Base-by-base conservation (phyloP, 2,329 filamentous ascomycete species). In the Arachnomyces sp. region DNA sequence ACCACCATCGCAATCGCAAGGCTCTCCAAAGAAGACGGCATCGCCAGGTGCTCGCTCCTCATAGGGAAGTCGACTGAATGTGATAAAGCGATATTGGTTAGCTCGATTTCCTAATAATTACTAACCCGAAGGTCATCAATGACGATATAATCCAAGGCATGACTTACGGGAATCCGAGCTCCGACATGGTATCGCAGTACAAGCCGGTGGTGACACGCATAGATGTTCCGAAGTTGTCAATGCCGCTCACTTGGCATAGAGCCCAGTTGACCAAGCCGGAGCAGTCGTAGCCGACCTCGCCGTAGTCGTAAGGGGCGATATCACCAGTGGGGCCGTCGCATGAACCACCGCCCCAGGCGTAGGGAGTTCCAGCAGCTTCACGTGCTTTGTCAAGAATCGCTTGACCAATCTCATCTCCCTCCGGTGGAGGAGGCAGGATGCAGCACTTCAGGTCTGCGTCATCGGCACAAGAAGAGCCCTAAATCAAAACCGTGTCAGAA, bases 281-380 rank as follows among this genome's bases (percentile, higher is more conserved):
- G 38, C 54, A 57, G 33, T 57, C 54, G 33, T 48, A 57, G 3
- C 54, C 54, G 16, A 45, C 36, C 7, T 56, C 50, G 3, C 50
- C 52, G 33, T 54, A 49, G 7, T 54, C 17, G 35, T 52, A 53
- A 4, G 53, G 52, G 3, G 50, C 48, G 15, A 52, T 36, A 34
- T 55, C 53, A 7, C 30, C 30, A 3, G 47, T 47, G 7, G 54
- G 54, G 2, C 53, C 54, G 1, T 45, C 44, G 43, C 54, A 57
- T 15, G 37, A 45, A 11, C 53, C 54, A 17, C 53, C 53, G 13
- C 53, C 53, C 54, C 53, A 57, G 11, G 52, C 54, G 40, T 56
- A 57, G 4, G 52, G 52, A 18, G 69, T 45, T 21, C 70, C 70
- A 28, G 71, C 52, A 36, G 67, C 64, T 44, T 64, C 55, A 67